A percentile compares a stretch with the other conserved stretches of the same genome.
phyloP scores from a whole-genome alignment of 1,284 basidiomycete species.

The Apiotrichum mycotoxinovorans region DNA sequence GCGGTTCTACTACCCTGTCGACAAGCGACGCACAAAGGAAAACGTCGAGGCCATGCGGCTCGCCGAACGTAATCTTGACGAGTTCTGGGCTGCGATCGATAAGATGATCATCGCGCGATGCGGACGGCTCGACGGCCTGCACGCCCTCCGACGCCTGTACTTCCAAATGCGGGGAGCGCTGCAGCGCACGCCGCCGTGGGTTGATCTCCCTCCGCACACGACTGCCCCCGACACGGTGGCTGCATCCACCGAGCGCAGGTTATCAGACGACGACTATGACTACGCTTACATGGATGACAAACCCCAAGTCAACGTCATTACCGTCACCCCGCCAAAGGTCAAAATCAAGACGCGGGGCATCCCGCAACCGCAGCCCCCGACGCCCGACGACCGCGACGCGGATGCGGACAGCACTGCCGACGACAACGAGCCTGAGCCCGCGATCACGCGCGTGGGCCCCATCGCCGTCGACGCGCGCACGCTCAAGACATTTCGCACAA shows the following conservation, averaged over 20 bases:
- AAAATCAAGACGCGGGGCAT: slow-evolving; percentile 7
- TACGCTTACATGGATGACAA: too few species aligned
- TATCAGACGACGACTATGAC: too few species aligned
- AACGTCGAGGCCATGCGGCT: not conserved
- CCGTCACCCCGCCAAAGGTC: not conserved
- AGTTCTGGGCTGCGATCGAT: slow-evolving; percentile 1
- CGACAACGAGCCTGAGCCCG: not conserved
- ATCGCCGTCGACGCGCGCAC: slow-evolving; percentile 2
- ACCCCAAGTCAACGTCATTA: not conserved
- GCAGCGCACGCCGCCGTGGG: slow-evolving; percentile 3
- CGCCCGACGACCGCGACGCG: too few species aligned
- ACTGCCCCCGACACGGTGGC: not conserved
- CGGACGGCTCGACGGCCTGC: too few species aligned
- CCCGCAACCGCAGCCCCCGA: not conserved
- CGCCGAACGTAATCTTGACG: slow-evolving; percentile 1
- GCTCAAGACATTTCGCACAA: slow-evolving; percentile 7
- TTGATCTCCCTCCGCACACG: not conserved
- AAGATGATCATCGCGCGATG: not conserved
- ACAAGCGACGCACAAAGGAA: not conserved
- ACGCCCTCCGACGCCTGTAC: too few species aligned
- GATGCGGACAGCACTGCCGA: not conserved
- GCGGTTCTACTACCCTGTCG: slow-evolving; percentile 6
- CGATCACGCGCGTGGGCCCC: not conserved
- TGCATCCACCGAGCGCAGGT: too few species aligned
- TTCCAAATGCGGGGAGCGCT: not conserved